Evolutionary conservation across 1,284 basidiomycete species (phyloP).

Genomic region (Porodaedalea pini): DNA sequence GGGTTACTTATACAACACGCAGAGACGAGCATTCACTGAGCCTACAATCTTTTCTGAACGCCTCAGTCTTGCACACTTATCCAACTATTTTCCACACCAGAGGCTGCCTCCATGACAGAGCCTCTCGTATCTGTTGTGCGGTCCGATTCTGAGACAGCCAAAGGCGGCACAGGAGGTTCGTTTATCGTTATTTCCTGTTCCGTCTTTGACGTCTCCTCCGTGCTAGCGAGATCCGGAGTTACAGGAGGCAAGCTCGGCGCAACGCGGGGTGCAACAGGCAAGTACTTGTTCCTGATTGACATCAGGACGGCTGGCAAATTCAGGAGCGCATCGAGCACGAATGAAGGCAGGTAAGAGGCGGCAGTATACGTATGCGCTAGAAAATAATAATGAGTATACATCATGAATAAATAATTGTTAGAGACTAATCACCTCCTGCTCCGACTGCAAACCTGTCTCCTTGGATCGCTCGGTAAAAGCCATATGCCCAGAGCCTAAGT

Average conservation of each 20-base stretch:
- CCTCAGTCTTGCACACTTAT: constrained; percentile 45
- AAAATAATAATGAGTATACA: neutral
- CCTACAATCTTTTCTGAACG: neutral
- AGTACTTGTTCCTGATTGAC: constrained; percentile 54
- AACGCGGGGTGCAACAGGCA: constrained; percentile 45
- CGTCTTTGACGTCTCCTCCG: neutral
- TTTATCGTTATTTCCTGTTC: neutral
- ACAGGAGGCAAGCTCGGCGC: constrained; percentile 24
- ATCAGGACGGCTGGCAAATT: constrained; percentile 64
- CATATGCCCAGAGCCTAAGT: constrained; percentile 38
- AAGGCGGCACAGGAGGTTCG: neutral
- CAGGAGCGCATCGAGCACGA: constrained; percentile 61
- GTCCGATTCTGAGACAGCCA: constrained; percentile 52
- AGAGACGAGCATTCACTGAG: neutral
- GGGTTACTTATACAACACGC: constrained; percentile 9
- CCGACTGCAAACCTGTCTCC: constrained; percentile 67
- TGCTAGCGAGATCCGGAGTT: constrained; percentile 22
- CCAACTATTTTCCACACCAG: constrained; percentile 57
- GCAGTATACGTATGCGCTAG: constrained; percentile 30
- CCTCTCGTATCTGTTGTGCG: constrained; percentile 60
- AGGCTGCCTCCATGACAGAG: constrained; percentile 31
- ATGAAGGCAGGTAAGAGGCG: constrained; percentile 64
- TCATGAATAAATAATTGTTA: neutral
- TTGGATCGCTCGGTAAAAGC: constrained; percentile 47
- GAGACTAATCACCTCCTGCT: constrained; percentile 57